Conservation (phyloP, 306 rosid species). For the Astragalus membranaceus region DNA sequence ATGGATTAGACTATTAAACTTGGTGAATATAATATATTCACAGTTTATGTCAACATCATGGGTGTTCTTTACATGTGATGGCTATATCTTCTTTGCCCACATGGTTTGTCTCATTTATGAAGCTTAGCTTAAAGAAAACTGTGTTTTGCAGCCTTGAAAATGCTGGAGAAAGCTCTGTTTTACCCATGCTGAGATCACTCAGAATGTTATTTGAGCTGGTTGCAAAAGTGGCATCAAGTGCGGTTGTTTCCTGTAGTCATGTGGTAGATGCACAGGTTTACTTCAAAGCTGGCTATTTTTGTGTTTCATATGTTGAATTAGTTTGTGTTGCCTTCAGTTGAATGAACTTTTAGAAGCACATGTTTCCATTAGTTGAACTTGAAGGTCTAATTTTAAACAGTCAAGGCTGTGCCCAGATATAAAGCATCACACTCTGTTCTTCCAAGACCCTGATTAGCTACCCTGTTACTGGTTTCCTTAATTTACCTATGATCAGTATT, state of each 20-base stretch:
- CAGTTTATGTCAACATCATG: background rate
- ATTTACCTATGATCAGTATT: background rate
- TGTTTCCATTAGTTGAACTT: conserved; percentile 5
- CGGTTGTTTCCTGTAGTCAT: conserved; percentile 34
- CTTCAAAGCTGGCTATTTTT: conserved; percentile 16
- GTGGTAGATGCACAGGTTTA: conserved; percentile 63
- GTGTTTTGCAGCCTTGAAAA: conserved; percentile 75
- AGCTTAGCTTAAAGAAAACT: conserved; percentile 15
- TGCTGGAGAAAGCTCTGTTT: conserved; percentile 87
- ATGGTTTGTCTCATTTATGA: background rate
- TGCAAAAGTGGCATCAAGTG: conserved; percentile 40
- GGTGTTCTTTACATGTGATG: background rate
- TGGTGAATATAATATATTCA: background rate
- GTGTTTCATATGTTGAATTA: background rate
- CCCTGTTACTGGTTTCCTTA: background rate
- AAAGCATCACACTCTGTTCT: background rate
- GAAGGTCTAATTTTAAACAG: background rate
- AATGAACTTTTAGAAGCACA: background rate
- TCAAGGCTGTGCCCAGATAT: background rate
- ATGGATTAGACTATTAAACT: background rate
- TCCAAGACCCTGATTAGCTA: background rate
- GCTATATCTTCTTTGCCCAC: background rate
- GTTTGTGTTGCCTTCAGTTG: background rate
- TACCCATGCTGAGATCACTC: conserved; percentile 81
- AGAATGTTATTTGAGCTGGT: conserved; percentile 61